phyloP scores from a whole-genome alignment of 768 basidiomycete species.

The Tricholomella constricta region DNA sequence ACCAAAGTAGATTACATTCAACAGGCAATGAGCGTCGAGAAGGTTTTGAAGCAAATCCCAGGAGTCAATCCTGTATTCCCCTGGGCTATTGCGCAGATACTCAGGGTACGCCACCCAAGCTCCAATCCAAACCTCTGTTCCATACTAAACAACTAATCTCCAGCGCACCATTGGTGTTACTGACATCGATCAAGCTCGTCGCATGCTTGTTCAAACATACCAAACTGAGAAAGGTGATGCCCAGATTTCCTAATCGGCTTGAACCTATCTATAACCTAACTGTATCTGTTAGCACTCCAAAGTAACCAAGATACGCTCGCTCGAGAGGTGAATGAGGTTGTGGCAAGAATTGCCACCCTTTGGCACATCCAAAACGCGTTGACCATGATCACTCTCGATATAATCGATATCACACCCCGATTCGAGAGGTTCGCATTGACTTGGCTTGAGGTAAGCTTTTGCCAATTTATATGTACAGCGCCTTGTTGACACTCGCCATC shows the following conservation, averaged over 20 bases:
- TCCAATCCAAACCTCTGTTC: no score
- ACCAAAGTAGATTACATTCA: no score
- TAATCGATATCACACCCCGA: background rate
- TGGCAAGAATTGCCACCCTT: background rate
- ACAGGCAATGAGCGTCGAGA: background rate
- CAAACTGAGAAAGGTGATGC: background rate
- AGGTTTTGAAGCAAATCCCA: background rate
- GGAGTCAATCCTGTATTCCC: background rate
- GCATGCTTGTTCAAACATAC: background rate
- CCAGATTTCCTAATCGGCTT: background rate
- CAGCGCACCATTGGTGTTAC: background rate
- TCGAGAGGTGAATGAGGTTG: background rate
- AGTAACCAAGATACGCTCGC: background rate
- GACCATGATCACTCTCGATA: background rate
- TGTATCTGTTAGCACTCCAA: background rate
- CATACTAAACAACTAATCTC: background rate
- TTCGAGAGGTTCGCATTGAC: background rate
- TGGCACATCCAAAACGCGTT: background rate
- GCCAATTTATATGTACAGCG: background rate
- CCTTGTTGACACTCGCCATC: background rate
- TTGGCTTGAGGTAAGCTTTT: background rate
- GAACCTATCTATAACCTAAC: background rate
- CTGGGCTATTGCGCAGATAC: no score
- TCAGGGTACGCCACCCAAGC: no score
- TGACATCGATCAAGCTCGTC: background rate